Evolutionary conservation across 768 basidiomycete genomes (phyloP).

Genomic region (Pholiota microspora): DNA sequence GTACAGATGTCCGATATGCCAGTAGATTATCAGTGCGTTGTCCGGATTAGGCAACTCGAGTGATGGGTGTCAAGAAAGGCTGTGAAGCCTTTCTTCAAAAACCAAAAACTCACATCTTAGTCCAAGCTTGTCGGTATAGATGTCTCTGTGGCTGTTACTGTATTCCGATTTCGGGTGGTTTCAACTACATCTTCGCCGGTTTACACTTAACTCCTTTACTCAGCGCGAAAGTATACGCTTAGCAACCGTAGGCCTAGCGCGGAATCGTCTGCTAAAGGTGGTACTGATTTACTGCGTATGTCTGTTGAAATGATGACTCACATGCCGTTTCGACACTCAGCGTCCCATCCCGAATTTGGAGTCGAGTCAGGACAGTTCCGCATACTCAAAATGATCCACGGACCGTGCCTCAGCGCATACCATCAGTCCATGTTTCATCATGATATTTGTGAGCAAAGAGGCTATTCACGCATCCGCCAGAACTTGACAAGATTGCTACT

Average conservation of each 20-base stretch:
- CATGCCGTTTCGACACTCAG: constrained; percentile 19
- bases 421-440: constrained; percentile 31
- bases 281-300: constrained; percentile 12
- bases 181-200: constrained; percentile 14
- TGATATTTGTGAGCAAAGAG: constrained; percentile 25
- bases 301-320: constrained; percentile 27
- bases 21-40: not conserved
- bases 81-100: constrained; percentile 10
- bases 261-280: not conserved
- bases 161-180: constrained; percentile 14
- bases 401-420: constrained; percentile 27
- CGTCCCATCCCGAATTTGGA: constrained; percentile 24
- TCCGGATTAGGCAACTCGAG: constrained; percentile 4
- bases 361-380: constrained; percentile 34
- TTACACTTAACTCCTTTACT: constrained; percentile 11
- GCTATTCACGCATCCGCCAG: constrained; percentile 30
- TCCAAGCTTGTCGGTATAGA: constrained; percentile 7
- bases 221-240: constrained; percentile 1
- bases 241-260: constrained; percentile 1
- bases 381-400: constrained; percentile 32
- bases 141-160: constrained; percentile 14
- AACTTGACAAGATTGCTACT: constrained; percentile 29
- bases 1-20: constrained; percentile 4
- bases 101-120: constrained; percentile 10
- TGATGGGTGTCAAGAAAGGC: constrained; percentile 14